Evolutionary conservation across 768 basidiomycete genomes (phyloP).

Genomic region (Daedaleopsis nitida): DNA sequence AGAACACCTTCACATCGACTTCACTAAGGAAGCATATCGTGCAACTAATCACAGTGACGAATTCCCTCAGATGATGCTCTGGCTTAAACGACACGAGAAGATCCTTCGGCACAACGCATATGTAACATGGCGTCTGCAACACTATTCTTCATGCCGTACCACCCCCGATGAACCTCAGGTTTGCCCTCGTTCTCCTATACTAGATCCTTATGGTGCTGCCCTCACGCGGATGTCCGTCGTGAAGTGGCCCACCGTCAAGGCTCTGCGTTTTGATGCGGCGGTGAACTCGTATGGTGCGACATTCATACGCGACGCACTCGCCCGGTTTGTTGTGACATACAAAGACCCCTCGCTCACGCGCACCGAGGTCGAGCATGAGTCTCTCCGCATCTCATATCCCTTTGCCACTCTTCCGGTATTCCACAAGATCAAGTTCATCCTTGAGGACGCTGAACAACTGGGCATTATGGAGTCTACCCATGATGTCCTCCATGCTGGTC

Average conservation of each 20-base stretch:
- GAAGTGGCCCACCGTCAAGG: not conserved
- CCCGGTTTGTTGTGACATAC: constrained; percentile 1
- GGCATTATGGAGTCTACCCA: not conserved
- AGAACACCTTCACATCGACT: constrained; percentile 44
- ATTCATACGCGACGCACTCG: constrained; percentile 10
- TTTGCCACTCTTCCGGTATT: constrained; percentile 6
- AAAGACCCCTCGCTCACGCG: not conserved
- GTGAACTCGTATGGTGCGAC: not conserved
- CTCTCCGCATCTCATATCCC: not conserved
- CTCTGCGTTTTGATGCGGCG: not conserved
- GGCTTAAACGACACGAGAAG: constrained; percentile 19
- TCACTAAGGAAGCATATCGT: constrained; percentile 36
- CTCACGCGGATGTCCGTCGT: not conserved
- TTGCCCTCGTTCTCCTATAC: too few species aligned
- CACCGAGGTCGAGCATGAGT: not conserved
- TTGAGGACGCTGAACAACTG: constrained; percentile 1
- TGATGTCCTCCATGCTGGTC: constrained; percentile 10
- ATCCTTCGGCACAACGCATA: constrained; percentile 9
- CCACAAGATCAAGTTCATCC: constrained; percentile 14
- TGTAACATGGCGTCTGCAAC: constrained; percentile 11
- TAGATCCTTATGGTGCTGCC: too few species aligned
- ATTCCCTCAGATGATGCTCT: constrained; percentile 19
- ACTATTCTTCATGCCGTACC: not conserved
- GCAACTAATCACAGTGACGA: constrained; percentile 19
- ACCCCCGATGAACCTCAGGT: not conserved